Evolutionary conservation across 2,329 filamentous ascomycete species (phyloP).

Genomic region (Ceratocystis cubensis): DNA sequence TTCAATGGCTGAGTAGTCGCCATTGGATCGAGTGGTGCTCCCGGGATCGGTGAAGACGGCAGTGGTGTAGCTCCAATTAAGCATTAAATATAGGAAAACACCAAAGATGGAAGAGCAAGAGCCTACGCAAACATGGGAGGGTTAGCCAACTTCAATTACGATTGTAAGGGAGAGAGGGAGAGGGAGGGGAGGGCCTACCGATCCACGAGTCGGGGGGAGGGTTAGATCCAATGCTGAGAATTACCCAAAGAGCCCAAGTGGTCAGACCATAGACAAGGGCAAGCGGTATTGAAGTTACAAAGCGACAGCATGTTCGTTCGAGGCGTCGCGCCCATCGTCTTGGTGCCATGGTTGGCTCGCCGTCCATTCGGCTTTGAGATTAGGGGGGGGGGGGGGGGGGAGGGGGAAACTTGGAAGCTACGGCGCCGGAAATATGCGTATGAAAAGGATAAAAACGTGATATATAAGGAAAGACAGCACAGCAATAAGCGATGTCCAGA

Average conservation of each 20-base stretch:
- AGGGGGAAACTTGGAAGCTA: not conserved
- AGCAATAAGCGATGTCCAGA: not conserved
- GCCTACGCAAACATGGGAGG: constrained; percentile 31
- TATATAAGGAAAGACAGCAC: not conserved
- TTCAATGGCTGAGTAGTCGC: constrained; percentile 51
- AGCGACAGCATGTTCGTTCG: constrained; percentile 73
- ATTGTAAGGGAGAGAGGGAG: not conserved
- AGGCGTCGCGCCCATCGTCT: constrained; percentile 54
- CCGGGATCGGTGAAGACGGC: constrained; percentile 91
- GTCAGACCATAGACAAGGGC: constrained; percentile 78
- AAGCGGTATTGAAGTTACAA: constrained; percentile 73
- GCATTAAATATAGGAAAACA: constrained; percentile 58
- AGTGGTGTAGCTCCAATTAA: constrained; percentile 80
- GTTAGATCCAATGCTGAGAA: constrained; percentile 56
- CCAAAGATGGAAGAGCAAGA: constrained; percentile 48
- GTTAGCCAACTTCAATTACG: not conserved
- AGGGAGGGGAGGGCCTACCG: constrained; percentile 34
- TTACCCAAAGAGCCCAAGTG: constrained; percentile 88
- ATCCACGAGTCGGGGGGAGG: constrained; percentile 43
- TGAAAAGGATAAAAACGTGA: not conserved
- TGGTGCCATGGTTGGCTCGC: constrained; percentile 34
- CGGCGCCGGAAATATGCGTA: not conserved
- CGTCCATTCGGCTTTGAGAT: constrained; percentile 21
- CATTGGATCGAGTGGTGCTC: constrained; percentile 48
- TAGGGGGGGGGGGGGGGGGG: constrained; percentile 24